Conservation (phyloP, 345 rosid species). For the Eucalyptus globulus region DNA sequence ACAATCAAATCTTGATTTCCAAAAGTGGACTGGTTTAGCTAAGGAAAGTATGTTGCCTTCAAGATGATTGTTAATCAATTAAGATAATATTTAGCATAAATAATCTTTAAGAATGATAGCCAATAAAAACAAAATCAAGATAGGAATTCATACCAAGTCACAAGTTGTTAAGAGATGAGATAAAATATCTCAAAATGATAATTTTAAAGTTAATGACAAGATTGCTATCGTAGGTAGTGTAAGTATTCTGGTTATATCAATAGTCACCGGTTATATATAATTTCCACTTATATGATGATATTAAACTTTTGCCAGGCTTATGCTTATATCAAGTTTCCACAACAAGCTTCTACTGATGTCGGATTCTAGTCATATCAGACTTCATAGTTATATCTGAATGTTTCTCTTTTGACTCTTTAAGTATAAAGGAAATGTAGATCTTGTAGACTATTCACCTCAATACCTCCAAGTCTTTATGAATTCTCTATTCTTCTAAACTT, state of each 20-base stretch:
- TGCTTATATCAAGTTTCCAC: no score
- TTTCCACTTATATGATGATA: neutral
- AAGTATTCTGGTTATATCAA: neutral
- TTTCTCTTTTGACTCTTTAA: neutral
- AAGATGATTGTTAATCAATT: neutral
- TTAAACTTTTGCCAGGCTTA: no score
- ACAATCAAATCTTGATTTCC: neutral
- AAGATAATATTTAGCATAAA: neutral
- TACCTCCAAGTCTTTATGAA: neutral
- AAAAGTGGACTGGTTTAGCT: no score
- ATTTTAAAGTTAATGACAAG: no score
- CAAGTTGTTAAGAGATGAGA: neutral
- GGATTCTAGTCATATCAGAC: no score
- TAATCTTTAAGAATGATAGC: neutral
- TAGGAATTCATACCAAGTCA: neutral
- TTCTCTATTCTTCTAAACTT: neutral
- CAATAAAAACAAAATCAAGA: neutral
- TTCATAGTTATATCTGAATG: neutral
- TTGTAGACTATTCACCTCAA: neutral
- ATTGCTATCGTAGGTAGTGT: neutral
- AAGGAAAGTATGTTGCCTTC: neutral
- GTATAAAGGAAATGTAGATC: neutral
- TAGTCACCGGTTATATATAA: rapidly evolving
- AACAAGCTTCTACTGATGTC: no score
- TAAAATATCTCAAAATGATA: neutral